Evolutionary conservation across 345 rosid species (phyloP), one percentile per base, ranked within the genome.

Genomic region (Luvunga scandens): DNA sequence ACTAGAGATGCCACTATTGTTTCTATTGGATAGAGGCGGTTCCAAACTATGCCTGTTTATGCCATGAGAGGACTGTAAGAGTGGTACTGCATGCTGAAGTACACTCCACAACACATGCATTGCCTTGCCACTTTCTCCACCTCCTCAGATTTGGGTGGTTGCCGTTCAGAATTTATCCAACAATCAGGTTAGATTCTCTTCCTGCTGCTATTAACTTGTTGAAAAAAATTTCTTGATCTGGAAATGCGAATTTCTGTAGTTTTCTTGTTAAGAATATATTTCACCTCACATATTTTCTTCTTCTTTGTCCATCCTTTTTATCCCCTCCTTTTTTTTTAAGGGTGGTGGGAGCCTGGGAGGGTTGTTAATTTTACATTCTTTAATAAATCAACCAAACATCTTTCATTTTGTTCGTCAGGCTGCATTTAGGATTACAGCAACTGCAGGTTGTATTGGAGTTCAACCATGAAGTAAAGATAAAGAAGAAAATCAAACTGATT

Each of bases 21-120:
- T 45, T 96, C 98, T 69, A 83, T 94, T 75, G 99, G 98, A 48
- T 92, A 98, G 99, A 91, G 97, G 84, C 93, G 98, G 31, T 94
- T 90, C 79, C 98, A 94, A 72, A 94, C 99, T 64, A 78, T 85
- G 63, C 98, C 98, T 73, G 86, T 94, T 79, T 92, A 89, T 81
- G 95, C 95, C 50, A 88, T 89, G 2, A 77, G 98, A 94, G 87
- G 98, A 90, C 77, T 82, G 62, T 34, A 91, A 89, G 98, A 91
- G 84, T 87, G 97, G 85, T 91, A 90, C 85, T 92, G 97, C 77
- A 96, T 94, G 98, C 90, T 92, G 24, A 92, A 94, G 89, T 96
- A 91, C 88, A 92, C 98, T 76, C 98, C 95, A 9, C 98, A 90
- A 72, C 99, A 92, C 84, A 90, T 90, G 97, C 98, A 92, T 68